Evolutionary conservation across 345 rosid species (phyloP).

Genomic region (Heritiera littoralis): DNA sequence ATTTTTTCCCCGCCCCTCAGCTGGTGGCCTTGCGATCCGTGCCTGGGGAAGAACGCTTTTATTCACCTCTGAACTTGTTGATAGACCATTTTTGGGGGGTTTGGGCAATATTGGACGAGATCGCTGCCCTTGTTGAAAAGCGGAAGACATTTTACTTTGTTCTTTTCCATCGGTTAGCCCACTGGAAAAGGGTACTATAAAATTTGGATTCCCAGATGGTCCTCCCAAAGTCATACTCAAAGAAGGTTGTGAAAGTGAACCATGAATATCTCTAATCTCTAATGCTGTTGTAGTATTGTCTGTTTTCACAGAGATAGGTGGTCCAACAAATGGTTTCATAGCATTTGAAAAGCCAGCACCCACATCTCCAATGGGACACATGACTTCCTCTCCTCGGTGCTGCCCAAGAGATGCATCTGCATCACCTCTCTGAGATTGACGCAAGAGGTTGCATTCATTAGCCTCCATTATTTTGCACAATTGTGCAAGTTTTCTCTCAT

Average conservation of each 20-base stretch:
- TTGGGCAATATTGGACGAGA: slow-evolving; percentile 62
- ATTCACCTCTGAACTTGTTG: slow-evolving; percentile 45
- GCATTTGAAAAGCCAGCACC: slow-evolving; percentile 34
- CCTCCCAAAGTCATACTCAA: slow-evolving; percentile 58
- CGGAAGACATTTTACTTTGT: slow-evolving; percentile 36
- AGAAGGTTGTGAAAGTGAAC: slow-evolving; percentile 61
- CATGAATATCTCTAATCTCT: slow-evolving; percentile 53
- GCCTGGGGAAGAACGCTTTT: slow-evolving; percentile 46
- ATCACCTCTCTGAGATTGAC: slow-evolving; percentile 47
- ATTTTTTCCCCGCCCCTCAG: slow-evolving; percentile 81
- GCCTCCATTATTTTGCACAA: slow-evolving; percentile 51
- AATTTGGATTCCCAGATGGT: slow-evolving; percentile 41
- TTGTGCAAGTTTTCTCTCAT: slow-evolving; percentile 51
- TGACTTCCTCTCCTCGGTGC: slow-evolving; percentile 48
- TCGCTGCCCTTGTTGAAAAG: slow-evolving; percentile 50
- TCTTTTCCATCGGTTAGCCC: slow-evolving; percentile 51
- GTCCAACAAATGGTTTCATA: slow-evolving; percentile 27
- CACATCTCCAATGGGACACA: slow-evolving; percentile 38
- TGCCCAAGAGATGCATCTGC: slow-evolving; percentile 35
- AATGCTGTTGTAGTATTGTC: slow-evolving; percentile 42
- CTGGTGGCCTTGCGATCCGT: slow-evolving; percentile 80
- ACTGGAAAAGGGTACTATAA: slow-evolving; percentile 37
- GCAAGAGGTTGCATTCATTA: slow-evolving; percentile 45
- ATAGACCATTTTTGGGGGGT: slow-evolving; percentile 44
- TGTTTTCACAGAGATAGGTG: slow-evolving; percentile 34